Conservation (phyloP, 371 early-diverging fungal genomes). For the Circinella minor region DNA sequence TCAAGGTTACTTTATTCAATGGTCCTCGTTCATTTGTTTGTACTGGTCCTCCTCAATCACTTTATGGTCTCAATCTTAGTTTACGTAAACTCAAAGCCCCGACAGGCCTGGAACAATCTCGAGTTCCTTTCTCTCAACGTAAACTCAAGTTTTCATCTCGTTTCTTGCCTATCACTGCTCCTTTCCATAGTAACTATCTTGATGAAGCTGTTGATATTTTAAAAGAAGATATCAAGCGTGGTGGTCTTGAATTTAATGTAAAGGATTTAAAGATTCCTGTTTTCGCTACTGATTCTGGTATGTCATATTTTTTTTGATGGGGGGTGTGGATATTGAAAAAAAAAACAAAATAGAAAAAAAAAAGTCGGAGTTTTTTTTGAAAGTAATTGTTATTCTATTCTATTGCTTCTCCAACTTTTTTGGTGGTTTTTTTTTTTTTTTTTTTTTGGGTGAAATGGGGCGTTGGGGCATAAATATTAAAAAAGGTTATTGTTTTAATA, state of each 20-base stretch:
- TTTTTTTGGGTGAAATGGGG: constrained; percentile 35
- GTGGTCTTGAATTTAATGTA: constrained; percentile 62
- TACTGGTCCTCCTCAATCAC: constrained; percentile 89
- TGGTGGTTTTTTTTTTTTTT: not conserved
- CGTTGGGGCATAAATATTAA: constrained; percentile 35
- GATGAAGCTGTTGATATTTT: constrained; percentile 65
- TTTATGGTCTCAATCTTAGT: constrained; percentile 88
- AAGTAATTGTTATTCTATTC: not conserved
- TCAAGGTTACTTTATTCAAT: constrained; percentile 84
- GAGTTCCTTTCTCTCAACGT: constrained; percentile 85
- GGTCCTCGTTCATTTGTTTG: constrained; percentile 87
- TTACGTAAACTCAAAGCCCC: constrained; percentile 89
- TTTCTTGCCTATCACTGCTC: constrained; percentile 90
- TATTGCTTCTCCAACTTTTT: constrained; percentile 2
- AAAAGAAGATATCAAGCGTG: constrained; percentile 65
- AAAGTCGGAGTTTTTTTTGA: constrained; percentile 10
- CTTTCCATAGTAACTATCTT: constrained; percentile 88
- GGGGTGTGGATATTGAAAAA: not conserved
- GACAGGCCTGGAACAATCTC: constrained; percentile 81
- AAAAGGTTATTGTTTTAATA: not conserved
- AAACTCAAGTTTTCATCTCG: constrained; percentile 86
- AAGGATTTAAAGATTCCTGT: constrained; percentile 74
- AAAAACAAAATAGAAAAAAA: not conserved
- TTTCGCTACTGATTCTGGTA: constrained; percentile 79
- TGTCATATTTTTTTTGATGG: constrained; percentile 22